Conservation (phyloP, 345 rosid species). For the Citrus mangshanensis region DNA sequence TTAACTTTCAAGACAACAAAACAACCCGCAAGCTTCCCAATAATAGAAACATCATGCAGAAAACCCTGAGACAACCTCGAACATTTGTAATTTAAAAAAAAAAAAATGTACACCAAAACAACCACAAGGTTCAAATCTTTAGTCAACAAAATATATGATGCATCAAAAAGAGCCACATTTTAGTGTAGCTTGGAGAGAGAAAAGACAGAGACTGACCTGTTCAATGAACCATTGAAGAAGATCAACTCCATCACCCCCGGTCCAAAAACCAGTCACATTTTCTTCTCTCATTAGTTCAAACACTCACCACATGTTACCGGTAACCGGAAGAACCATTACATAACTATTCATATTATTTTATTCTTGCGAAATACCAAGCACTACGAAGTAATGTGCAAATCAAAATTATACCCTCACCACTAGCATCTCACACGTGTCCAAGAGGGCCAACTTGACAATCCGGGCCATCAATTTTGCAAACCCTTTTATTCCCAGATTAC, state of each 20-base stretch:
- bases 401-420: conserved; percentile 3
- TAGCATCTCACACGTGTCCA: conserved; percentile 3
- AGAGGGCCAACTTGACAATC: not conserved
- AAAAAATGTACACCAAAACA: not conserved
- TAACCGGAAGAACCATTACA: conserved; percentile 20
- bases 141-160: not conserved
- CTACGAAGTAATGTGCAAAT: not conserved
- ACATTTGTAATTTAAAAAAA: not conserved
- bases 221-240: conserved; percentile 14
- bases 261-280: conserved; percentile 17
- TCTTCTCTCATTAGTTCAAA: conserved; percentile 22
- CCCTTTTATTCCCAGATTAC: not conserved
- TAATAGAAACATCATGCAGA: not conserved
- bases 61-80: not conserved
- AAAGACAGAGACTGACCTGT: conserved; percentile 23
- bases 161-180: conserved; percentile 8
- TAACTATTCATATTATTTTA: not conserved
- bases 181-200: not conserved
- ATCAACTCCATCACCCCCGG: not conserved
- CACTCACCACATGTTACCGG: conserved; percentile 15
- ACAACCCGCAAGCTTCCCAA: not conserved
- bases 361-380: not conserved
- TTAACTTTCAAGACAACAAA: conserved; percentile 6
- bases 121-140: conserved; percentile 1
- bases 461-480: not conserved